Evolutionary conservation across 305 asterid genomes (phyloP).

Genomic region (Fraxinus platypoda): DNA sequence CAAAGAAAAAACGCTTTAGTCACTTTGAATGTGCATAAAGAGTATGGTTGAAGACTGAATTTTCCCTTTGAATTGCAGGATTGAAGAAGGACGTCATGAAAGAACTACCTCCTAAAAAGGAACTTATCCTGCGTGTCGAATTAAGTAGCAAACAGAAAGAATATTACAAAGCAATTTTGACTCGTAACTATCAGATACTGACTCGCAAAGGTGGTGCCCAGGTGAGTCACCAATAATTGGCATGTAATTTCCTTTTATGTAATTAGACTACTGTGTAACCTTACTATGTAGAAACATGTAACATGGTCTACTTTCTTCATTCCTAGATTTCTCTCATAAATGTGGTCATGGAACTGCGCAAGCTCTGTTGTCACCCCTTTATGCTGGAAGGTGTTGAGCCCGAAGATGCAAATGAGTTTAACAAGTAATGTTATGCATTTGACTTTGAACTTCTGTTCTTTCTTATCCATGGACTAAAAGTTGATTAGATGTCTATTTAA

Average conservation of each 20-base stretch:
- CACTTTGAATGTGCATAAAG: background rate
- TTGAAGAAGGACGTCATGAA: conserved; percentile 96
- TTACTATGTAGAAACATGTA: conserved; percentile 17
- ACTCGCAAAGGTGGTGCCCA: conserved; percentile 98
- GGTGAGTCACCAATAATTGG: conserved; percentile 41
- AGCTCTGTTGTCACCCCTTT: conserved; percentile 96
- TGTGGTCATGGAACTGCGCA: conserved; percentile 99
- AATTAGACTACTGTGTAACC: conserved; percentile 7
- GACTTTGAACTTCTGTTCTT: conserved; percentile 16
- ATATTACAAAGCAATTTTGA: conserved; percentile 89
- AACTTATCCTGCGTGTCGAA: conserved; percentile 90
- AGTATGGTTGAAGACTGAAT: conserved; percentile 6
- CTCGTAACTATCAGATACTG: conserved; percentile 89
- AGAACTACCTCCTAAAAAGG: conserved; percentile 92
- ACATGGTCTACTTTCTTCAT: conserved; percentile 27
- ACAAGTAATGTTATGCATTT: conserved; percentile 54
- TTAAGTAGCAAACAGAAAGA: conserved; percentile 94
- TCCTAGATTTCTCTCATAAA: conserved; percentile 86
- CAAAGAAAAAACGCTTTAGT: background rate
- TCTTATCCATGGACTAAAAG: conserved; percentile 23
- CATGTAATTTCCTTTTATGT: conserved; percentile 23
- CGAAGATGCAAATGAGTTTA: conserved; percentile 69
- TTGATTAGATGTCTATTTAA: conserved; percentile 7
- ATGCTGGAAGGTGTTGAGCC: conserved; percentile 99
- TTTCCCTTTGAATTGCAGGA: conserved; percentile 51